Evolutionary conservation across 129 eudicot genomes (phyloP).

Genomic region (Flaveria ramosissima): DNA sequence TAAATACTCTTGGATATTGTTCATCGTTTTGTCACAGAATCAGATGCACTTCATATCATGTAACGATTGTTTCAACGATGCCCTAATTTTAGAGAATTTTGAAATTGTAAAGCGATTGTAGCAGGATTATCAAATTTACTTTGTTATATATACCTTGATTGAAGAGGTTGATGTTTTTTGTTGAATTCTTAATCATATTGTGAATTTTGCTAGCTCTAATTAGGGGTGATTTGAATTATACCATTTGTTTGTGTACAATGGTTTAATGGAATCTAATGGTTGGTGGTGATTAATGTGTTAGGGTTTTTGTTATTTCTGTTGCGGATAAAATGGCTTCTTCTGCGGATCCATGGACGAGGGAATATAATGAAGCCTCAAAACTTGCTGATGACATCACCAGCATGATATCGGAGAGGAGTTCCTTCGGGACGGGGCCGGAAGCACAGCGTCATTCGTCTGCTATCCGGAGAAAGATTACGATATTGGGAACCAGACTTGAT

Average conservation of each 20-base stretch:
- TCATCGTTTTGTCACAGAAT: slow-evolving; percentile 6
- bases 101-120: background rate
- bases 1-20: background rate
- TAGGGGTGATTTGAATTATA: background rate
- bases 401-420: slow-evolving; percentile 75
- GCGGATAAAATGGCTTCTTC: slow-evolving; percentile 67
- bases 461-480: slow-evolving; percentile 69
- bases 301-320: background rate
- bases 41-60: background rate
- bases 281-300: slow-evolving; percentile 17
- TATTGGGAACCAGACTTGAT: slow-evolving; percentile 77
- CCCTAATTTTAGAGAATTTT: slow-evolving; percentile 19
- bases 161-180: background rate
- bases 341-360: slow-evolving; percentile 70
- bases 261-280: background rate
- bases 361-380: slow-evolving; percentile 76
- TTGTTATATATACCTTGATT: background rate
- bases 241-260: too few relatives aligned
- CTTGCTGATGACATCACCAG: slow-evolving; percentile 71
- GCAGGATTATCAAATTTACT: slow-evolving; percentile 3
- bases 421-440: slow-evolving; percentile 62
- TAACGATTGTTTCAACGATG: background rate
- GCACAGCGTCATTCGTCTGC: slow-evolving; percentile 80
- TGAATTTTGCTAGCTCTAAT: slow-evolving; percentile 6
- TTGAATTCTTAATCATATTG: background rate